Evolutionary conservation across 768 basidiomycete species (phyloP).

Genomic region (Calocera viscosa): DNA sequence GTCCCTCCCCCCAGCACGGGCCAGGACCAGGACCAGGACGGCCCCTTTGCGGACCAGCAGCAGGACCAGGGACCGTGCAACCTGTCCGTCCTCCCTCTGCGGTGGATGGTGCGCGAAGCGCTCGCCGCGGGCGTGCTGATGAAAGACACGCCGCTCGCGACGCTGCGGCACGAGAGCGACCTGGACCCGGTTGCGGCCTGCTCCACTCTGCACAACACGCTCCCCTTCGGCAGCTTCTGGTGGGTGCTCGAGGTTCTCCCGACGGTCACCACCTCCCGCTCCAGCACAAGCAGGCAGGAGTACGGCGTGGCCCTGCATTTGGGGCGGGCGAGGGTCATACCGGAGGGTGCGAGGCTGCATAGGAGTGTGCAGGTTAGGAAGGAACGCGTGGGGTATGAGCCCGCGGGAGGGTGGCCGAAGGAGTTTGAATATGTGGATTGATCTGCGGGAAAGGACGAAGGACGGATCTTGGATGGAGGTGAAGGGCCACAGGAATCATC

Average conservation of each 20-base stretch:
- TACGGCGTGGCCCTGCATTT: neutral
- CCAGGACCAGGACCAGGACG: neutral
- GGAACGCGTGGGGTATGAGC: neutral
- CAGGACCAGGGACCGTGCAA: neutral
- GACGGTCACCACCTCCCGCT: neutral
- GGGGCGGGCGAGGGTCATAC: neutral
- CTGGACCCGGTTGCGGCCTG: neutral
- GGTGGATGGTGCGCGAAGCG: neutral
- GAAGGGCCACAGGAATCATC: too few relatives aligned
- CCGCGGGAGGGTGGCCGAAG: neutral
- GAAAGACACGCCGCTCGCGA: neutral
- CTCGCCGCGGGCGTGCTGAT: neutral
- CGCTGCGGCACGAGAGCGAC: neutral
- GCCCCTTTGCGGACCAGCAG: neutral
- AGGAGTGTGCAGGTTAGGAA: neutral
- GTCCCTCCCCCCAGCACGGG: neutral
- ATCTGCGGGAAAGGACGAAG: neutral
- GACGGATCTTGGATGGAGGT: neutral
- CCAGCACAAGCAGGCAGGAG: neutral
- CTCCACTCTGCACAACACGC: neutral
- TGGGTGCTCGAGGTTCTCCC: neutral
- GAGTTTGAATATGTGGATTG: neutral
- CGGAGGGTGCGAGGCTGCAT: neutral
- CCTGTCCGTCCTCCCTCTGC: neutral
- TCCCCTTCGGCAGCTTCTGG: neutral